A percentile compares a stretch with the other conserved stretches of the same genome.
Conservation (phyloP, 768 basidiomycete species). For the Lyophyllum decastes region DNA sequence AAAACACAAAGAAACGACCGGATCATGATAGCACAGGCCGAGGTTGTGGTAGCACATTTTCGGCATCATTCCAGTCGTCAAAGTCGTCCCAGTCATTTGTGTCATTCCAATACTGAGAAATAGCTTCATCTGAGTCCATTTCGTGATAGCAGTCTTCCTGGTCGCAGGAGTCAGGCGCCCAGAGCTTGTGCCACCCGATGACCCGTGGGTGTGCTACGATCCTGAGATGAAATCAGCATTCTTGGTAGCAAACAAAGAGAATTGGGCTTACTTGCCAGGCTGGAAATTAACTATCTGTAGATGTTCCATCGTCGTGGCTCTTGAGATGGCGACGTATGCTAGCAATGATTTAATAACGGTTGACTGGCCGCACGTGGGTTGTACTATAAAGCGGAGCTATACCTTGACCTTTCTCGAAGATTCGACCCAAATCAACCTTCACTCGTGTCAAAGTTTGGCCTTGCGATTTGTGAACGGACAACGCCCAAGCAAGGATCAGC, state of each 20-base stretch:
- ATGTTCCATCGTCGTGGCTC: slow-evolving; percentile 63
- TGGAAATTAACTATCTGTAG: slow-evolving; percentile 67
- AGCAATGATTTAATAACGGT: not conserved
- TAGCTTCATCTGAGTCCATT: slow-evolving; percentile 25
- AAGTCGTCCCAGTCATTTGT: not conserved
- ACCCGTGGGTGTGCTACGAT: slow-evolving; percentile 61
- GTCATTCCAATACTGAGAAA: slow-evolving; percentile 13
- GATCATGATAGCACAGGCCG: not conserved
- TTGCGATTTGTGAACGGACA: slow-evolving; percentile 88
- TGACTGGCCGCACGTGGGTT: not conserved
- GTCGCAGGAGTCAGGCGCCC: slow-evolving; percentile 24
- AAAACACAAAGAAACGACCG: not conserved
- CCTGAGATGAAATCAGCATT: slow-evolving; percentile 30
- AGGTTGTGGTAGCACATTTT: not conserved
- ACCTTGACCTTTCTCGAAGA: slow-evolving; percentile 83
- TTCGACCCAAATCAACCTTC: slow-evolving; percentile 70
- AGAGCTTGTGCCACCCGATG: slow-evolving; percentile 50
- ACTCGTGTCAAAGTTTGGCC: slow-evolving; percentile 84
- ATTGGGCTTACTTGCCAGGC: slow-evolving; percentile 46
- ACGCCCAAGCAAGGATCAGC: slow-evolving; percentile 70
- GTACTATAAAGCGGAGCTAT: slow-evolving; percentile 4
- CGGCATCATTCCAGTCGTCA: not conserved
- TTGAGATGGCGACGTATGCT: slow-evolving; percentile 73
- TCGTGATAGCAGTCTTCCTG: slow-evolving; percentile 9
- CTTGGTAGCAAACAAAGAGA: not conserved